phyloP scores from a whole-genome alignment of 2,329 filamentous ascomycete genomes.

The Periconia digitata region DNA sequence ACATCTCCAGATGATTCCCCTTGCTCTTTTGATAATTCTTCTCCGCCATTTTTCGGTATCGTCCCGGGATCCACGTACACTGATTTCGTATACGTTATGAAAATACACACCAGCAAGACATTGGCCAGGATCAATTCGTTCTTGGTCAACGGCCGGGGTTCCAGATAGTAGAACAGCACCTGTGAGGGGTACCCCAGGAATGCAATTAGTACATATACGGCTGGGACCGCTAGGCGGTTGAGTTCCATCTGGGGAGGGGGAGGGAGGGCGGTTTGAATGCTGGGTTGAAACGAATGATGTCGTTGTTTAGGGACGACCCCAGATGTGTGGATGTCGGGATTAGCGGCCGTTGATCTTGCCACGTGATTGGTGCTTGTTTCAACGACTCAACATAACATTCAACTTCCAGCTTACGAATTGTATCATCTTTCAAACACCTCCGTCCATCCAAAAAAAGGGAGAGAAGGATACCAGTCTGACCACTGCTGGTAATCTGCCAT shows the following conservation, averaged over 20 bases:
- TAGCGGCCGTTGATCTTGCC: conserved; percentile 16
- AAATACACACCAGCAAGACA: conserved; percentile 62
- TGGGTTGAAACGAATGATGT: conserved; percentile 2
- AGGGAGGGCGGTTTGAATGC: no score
- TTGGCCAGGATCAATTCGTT: conserved; percentile 68
- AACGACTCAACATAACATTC: not conserved
- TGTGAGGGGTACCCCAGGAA: conserved; percentile 76
- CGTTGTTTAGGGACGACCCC: not conserved
- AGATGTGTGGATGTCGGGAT: conserved; percentile 1
- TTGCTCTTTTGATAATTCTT: not conserved
- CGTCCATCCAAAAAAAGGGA: not conserved
- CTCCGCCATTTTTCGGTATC: conserved; percentile 45
- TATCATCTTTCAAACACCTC: not conserved
- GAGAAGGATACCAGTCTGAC: not conserved
- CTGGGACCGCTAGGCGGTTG: conserved; percentile 64
- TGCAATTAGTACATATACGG: conserved; percentile 64
- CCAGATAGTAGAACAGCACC: conserved; percentile 63
- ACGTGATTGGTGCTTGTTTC: conserved; percentile 24
- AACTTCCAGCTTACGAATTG: no score
- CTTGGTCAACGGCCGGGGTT: conserved; percentile 60
- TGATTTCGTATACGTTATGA: conserved; percentile 69
- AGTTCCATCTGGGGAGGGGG: conserved; percentile 24
- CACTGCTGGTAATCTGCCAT: conserved; percentile 16
- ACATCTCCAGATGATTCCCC: conserved; percentile 3
- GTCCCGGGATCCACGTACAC: conserved; percentile 61